Conservation (phyloP, 768 basidiomycete genomes). For the Daedaleopsis nitida region DNA sequence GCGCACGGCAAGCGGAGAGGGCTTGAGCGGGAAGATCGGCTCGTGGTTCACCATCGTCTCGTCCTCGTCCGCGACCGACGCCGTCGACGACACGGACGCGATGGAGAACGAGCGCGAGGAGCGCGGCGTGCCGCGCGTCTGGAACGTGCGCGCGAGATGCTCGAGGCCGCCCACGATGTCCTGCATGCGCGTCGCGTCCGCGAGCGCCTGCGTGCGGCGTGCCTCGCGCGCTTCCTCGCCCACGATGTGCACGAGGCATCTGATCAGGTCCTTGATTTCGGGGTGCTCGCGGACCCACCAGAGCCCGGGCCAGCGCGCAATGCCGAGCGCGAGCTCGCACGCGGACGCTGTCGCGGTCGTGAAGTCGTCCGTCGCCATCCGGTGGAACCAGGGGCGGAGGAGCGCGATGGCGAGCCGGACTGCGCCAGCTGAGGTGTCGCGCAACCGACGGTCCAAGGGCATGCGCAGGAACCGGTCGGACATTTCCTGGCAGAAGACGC, state of each 20-base stretch:
- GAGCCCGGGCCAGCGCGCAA: constrained; percentile 60
- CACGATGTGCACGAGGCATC: constrained; percentile 58
- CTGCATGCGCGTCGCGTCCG: constrained; percentile 51
- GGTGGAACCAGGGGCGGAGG: constrained; percentile 71
- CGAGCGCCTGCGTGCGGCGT: constrained; percentile 40
- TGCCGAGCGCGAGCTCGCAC: constrained; percentile 36
- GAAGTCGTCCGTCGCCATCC: constrained; percentile 43
- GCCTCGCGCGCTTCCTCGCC: constrained; percentile 66
- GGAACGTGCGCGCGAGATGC: constrained; percentile 44
- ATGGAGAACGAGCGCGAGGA: constrained; percentile 6
- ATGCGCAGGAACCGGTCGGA: constrained; percentile 61
- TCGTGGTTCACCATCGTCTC: constrained; percentile 15
- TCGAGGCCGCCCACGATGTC: constrained; percentile 53
- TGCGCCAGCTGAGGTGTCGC: constrained; percentile 67
- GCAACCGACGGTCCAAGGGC: constrained; percentile 55
- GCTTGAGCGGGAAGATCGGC: constrained; percentile 3
- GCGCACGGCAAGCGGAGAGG: background rate
- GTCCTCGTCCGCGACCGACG: constrained; percentile 13
- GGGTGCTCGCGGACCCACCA: constrained; percentile 68
- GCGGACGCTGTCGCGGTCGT: constrained; percentile 39
- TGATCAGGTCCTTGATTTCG: constrained; percentile 62
- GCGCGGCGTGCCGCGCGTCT: constrained; percentile 22
- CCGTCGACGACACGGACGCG: constrained; percentile 13
- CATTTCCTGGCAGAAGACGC: constrained; percentile 72
- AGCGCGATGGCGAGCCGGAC: constrained; percentile 69